Evolutionary conservation across 2,329 filamentous ascomycete genomes (phyloP).

Genomic region (Fusarium poae): DNA sequence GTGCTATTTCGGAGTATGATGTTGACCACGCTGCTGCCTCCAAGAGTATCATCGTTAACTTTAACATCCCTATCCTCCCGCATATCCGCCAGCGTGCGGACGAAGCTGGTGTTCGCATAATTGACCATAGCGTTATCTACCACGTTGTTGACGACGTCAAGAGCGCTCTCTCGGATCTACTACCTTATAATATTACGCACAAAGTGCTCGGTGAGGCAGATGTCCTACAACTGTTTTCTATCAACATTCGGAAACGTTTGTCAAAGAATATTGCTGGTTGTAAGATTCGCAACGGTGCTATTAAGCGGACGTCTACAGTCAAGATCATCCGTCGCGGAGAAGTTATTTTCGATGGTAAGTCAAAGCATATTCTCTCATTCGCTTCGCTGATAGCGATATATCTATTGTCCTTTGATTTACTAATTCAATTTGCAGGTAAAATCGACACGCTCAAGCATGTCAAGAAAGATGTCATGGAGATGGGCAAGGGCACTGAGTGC

Average conservation of each 20-base stretch:
- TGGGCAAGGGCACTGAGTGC: slow-evolving; percentile 94
- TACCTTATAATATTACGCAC: slow-evolving; percentile 75
- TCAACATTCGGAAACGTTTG: slow-evolving; percentile 79
- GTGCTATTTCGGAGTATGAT: slow-evolving; percentile 85
- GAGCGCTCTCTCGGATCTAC: slow-evolving; percentile 74
- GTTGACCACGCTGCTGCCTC: slow-evolving; percentile 87
- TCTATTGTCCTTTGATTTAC: neutral
- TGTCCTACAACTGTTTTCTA: slow-evolving; percentile 84
- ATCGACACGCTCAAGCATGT: slow-evolving; percentile 87
- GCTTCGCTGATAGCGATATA: neutral
- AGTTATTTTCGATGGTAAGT: slow-evolving; percentile 84
- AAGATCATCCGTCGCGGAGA: slow-evolving; percentile 79
- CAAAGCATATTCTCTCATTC: slow-evolving; percentile 8
- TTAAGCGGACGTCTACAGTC: slow-evolving; percentile 74
- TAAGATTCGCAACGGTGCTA: slow-evolving; percentile 83
- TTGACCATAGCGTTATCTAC: slow-evolving; percentile 91
- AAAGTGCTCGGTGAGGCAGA: slow-evolving; percentile 90
- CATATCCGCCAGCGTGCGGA: slow-evolving; percentile 79
- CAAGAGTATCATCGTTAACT: slow-evolving; percentile 82
- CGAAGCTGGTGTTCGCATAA: slow-evolving; percentile 77
- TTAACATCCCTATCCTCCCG: slow-evolving; percentile 80
- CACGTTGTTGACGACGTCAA: slow-evolving; percentile 80
- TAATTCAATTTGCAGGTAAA: slow-evolving; percentile 66
- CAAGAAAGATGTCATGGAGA: slow-evolving; percentile 91
- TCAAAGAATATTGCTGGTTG: slow-evolving; percentile 87